Evolutionary conservation across 129 eudicot genomes (phyloP), one percentile per base, ranked within the genome.

Genomic region (Calendula officinalis): DNA sequence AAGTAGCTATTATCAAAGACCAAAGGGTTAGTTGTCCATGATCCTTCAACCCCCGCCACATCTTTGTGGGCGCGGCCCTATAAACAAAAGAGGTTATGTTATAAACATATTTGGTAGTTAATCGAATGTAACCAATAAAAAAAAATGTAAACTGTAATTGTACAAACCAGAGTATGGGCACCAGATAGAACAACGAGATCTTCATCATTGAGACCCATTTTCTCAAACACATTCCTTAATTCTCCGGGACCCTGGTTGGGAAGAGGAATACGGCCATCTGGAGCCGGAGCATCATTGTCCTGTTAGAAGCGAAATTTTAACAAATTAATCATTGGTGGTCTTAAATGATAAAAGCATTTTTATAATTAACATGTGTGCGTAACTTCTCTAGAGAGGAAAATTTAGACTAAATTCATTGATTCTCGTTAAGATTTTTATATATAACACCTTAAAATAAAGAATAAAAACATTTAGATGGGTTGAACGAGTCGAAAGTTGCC

Each of bases 81-180:
- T 1, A 64, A n/a, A n/a, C n/a, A n/a, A n/a, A n/a, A n/a, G n/a
- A n/a, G n/a, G n/a, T n/a, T n/a, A n/a, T n/a, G n/a, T n/a, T n/a
- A n/a, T n/a, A n/a, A n/a, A n/a, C n/a, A n/a, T n/a, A n/a, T n/a
- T n/a, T n/a, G n/a, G n/a, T n/a, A n/a, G n/a, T n/a, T n/a, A n/a
- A 68, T n/a, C n/a, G n/a, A 34, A 41, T 36, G 30, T 16, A 38
- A 16, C 33, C 48, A 22, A 15, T 4, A 7, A 69, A 6, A 39
- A 45, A 32, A 6, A 7, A 6, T 1, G 61, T 5, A n/a, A n/a
- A n/a, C n/a, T n/a, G n/a, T n/a, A n/a, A n/a, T n/a, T n/a, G n/a
- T n/a, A n/a, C n/a, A n/a, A 11, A 91, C 98, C 91, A 92, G 68
- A n/a, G 98, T 92, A 73, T 92, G 98, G 62, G 71, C 98, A 77